These are phyloP conservation scores for Penicillium chermesinum DNA, from an alignment of 495 filamentous ascomycete species.

Conservation along the genomic window DNA sequence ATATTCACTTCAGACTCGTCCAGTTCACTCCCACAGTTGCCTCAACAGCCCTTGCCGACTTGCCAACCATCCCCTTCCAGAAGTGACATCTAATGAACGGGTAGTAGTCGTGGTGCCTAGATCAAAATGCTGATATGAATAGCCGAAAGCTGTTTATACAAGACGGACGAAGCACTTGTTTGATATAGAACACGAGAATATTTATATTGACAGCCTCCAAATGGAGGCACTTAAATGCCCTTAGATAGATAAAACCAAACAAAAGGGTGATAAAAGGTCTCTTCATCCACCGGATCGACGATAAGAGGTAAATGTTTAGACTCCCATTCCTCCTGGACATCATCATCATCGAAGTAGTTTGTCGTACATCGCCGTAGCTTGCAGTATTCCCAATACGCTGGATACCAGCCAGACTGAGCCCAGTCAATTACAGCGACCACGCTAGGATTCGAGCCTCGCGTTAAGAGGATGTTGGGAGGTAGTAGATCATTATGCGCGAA, in stretches of 20 bases:
- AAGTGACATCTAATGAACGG: too few relatives aligned
- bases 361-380: constrained; percentile 22
- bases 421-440: constrained; percentile 38
- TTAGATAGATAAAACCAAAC: constrained; percentile 20
- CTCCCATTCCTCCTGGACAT: constrained; percentile 19
- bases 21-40: background rate
- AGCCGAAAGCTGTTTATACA: too few relatives aligned
- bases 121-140: too few relatives aligned
- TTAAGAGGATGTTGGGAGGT: constrained; percentile 35
- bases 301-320: constrained; percentile 20
- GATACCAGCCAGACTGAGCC: constrained; percentile 42
- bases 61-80: constrained; percentile 13
- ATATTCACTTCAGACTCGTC: constrained; percentile 5
- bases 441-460: constrained; percentile 20
- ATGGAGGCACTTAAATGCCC: too few relatives aligned
- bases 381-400: constrained; percentile 44
- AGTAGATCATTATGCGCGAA: constrained; percentile 40
- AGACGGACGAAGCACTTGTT: constrained; percentile 12
- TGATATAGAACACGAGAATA: too few relatives aligned
- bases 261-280: constrained; percentile 19
- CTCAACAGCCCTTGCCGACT: constrained; percentile 3
- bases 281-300: constrained; percentile 23
- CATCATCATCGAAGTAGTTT: constrained; percentile 15
- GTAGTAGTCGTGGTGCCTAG: too few relatives aligned
- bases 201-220: too few relatives aligned